Evolutionary conservation across 192 early-diverging fungal genomes (phyloP), one percentile per base, ranked within the genome.

Genomic region (Chytriomyces sp.): DNA sequence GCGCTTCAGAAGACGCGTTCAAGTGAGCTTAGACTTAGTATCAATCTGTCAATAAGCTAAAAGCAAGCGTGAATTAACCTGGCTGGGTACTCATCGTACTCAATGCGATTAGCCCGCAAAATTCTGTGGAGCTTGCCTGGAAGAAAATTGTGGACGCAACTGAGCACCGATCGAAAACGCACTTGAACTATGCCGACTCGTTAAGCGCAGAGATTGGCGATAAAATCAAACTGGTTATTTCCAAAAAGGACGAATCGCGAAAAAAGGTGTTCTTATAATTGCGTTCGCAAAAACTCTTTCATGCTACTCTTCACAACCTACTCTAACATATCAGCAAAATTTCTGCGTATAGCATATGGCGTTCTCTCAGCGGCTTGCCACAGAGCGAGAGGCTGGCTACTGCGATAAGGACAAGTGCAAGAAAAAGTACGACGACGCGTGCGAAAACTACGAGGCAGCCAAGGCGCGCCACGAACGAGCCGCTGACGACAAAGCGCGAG

Each of bases 231-330:
- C 68, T 72, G 10, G 44, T 91, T 2, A 70, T 79, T 9, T 59
- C 70, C 5, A 89, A 89, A 74, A 89, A 90, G 66, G 92, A 94
- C 48, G 90, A 94, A 46, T 81, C 89, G 0, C 62, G 87, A 45
- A 93, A 92, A 78, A 93, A 91, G 86, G 92, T 91, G 77, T 53
- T 26, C 20, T 44, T 35, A 1, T 35, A 1, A 1, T 35, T 35
- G 35, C 35, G 4, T 35, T 35, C 35, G 28, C 28, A 35, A 35
- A 28, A 35, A 28, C 10, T 64, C 44, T 48, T 69, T 11, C 3
- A 23, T 45, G 47, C 45, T 24, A 50, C n/a, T 3, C 48, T 2
- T 43, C 23, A 16, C 28, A 16, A 16, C 28, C 4, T 18, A 24
- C 35, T 72, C 65, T 44, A 26, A 44, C 5, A 45, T 18, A 77